Evolutionary conservation across 768 basidiomycete genomes (phyloP).

Genomic region (Candolleomyces aberdarensis): DNA sequence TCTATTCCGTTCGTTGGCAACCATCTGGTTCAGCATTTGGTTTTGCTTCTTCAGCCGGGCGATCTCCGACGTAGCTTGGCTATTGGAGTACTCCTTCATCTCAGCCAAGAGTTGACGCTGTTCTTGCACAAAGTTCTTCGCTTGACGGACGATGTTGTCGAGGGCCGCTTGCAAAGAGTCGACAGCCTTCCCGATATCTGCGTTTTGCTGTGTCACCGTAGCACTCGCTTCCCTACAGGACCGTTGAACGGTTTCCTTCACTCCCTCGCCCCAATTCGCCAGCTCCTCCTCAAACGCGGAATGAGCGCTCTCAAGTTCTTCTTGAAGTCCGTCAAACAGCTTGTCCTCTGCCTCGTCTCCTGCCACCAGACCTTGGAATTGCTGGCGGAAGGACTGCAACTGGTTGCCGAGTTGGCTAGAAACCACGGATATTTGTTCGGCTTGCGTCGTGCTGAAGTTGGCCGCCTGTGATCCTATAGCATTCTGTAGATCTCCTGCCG

Average conservation of each 20-base stretch:
- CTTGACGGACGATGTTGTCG: slow-evolving; percentile 57
- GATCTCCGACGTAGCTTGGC: slow-evolving; percentile 48
- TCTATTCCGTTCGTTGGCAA: slow-evolving; percentile 64
- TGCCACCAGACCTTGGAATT: slow-evolving; percentile 50
- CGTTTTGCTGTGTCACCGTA: slow-evolving; percentile 42
- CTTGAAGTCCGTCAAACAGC: slow-evolving; percentile 46
- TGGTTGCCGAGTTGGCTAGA: slow-evolving; percentile 57
- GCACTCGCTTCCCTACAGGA: slow-evolving; percentile 46
- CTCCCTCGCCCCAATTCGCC: slow-evolving; percentile 31
- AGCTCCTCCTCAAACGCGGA: slow-evolving; percentile 6
- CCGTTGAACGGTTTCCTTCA: slow-evolving; percentile 43
- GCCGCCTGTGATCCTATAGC: background rate
- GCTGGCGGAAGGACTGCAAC: slow-evolving; percentile 48
- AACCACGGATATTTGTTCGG: slow-evolving; percentile 52
- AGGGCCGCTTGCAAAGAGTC: slow-evolving; percentile 56
- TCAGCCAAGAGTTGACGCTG: slow-evolving; percentile 52
- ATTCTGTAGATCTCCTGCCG: slow-evolving; percentile 36
- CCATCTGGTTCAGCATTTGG: slow-evolving; percentile 50
- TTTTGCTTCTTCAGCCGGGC: slow-evolving; percentile 70
- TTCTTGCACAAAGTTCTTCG: slow-evolving; percentile 50
- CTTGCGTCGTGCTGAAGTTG: slow-evolving; percentile 30
- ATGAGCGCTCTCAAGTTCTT: slow-evolving; percentile 43
- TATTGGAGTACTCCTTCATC: slow-evolving; percentile 45
- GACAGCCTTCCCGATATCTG: slow-evolving; percentile 56
- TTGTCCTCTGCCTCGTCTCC: slow-evolving; percentile 55